These are phyloP conservation scores for Pythium inflatum DNA, from an alignment of 352 stramenopile species.

Conservation along the genomic window DNA sequence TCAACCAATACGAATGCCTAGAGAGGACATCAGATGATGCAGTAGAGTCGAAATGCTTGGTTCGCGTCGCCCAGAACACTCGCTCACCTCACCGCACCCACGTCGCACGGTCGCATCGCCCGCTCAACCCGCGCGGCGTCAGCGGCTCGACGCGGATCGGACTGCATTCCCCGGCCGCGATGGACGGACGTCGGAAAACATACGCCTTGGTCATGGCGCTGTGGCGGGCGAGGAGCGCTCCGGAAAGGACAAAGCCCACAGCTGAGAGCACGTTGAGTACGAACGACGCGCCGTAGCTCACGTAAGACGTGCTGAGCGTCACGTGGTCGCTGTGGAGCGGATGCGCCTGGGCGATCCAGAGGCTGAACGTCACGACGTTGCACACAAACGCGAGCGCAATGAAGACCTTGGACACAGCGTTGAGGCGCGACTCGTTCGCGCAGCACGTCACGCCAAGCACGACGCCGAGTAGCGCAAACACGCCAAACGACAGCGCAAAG, in stretches of 20 bases:
- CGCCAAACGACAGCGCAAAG: conserved; percentile 44
- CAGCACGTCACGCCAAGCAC: conserved; percentile 71
- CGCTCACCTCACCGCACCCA: too few species aligned
- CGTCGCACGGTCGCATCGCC: too few species aligned
- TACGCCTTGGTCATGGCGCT: conserved; percentile 53
- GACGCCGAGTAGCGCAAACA: conserved; percentile 54
- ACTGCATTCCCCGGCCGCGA: too few species aligned
- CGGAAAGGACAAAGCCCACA: conserved; percentile 49
- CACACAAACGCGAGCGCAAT: conserved; percentile 44
- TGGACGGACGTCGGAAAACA: too few species aligned
- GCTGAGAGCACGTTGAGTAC: conserved; percentile 52
- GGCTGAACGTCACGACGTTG: conserved; percentile 57
- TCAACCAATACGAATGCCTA: too few species aligned
- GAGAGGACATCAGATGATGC: too few species aligned
- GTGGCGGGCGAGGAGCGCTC: conserved; percentile 35
- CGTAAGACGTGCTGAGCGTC: too few species aligned
- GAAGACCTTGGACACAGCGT: conserved; percentile 49
- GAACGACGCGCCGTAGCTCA: conserved; percentile 62
- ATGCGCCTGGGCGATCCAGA: conserved; percentile 63
- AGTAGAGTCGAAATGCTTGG: too few species aligned
- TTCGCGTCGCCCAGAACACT: too few species aligned
- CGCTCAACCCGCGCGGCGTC: too few species aligned
- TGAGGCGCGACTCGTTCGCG: conserved; percentile 70
- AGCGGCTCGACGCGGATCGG: too few species aligned
- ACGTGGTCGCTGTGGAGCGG: conserved; percentile 59